Base-by-base conservation (phyloP, 164 flowering plant genomes). In the Macadamia integrifolia region DNA sequence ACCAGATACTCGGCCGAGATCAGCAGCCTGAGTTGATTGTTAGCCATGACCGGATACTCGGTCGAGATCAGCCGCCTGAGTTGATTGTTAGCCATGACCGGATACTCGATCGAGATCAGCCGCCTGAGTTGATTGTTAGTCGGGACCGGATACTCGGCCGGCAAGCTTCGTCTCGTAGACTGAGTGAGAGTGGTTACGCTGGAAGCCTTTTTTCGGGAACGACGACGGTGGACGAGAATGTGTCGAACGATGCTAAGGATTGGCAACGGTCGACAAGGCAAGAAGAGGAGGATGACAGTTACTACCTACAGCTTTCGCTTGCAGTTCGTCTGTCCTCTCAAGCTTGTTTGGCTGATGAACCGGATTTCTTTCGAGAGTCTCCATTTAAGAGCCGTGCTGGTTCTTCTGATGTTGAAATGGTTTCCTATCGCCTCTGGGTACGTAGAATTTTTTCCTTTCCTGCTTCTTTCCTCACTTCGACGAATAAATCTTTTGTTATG, bases 361-460 rank as follows among this genome's bases (percentile, higher is more conserved):
- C 83, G 32, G 29, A 68, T 55, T 74, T 80, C 62, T 11, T 80
- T 69, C 77, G 65, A 11, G 83, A 73, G 69, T 43, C 68, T 46
- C 72, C 17, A 18, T 58, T 61, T n/a, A 77, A 77, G 42, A 15
- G 14, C 6, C 52, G 2, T 46, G 70, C 30, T 23, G 67, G 68
- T 55, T 72, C 75, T 65, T 69, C 75, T 15, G 91, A 88, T 74
- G 80, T 76, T 0, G 87, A 88, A 48, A 69, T 80, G 1, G 86
- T 85, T 49, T 88, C 97, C 2, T 87, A 87, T 69, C 89, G 98
- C 49, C 86, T 93, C 10, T 93, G 98, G 98, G 98, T 89, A 78
- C 18, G 65, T 43, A 44, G 1, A 13, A 56, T 15, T 53, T 4
- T 64, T 13, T 29, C 18, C 10, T 58, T 32, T 70, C 17, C 42